A percentile compares a stretch with the other conserved stretches of the same genome.
These are phyloP conservation scores for Suillus luteus DNA, from an alignment of 768 basidiomycete species.

Conservation along the genomic window DNA sequence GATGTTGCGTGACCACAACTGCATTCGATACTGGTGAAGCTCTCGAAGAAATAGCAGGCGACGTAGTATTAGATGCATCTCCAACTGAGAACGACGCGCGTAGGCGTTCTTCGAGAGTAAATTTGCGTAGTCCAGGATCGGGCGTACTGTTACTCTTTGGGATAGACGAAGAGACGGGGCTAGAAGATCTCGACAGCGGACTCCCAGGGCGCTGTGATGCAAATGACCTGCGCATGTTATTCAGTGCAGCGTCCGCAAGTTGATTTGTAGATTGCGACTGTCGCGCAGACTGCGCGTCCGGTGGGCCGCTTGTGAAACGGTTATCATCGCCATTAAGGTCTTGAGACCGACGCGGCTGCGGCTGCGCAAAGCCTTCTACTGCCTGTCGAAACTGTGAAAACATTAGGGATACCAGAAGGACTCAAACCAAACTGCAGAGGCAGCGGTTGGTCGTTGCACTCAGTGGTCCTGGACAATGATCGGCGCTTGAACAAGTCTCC, in stretches of 20 bases:
- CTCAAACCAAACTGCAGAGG: not conserved
- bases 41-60: constrained; percentile 43
- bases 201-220: constrained; percentile 46
- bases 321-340: constrained; percentile 29
- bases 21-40: constrained; percentile 42
- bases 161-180: constrained; percentile 26
- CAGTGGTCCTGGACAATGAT: not conserved
- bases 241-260: constrained; percentile 8
- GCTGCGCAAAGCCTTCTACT: constrained; percentile 67
- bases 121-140: constrained; percentile 43
- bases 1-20: constrained; percentile 30
- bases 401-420: constrained; percentile 43
- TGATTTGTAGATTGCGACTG: constrained; percentile 40
- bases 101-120: constrained; percentile 76
- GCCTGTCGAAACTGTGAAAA: constrained; percentile 75
- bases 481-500: constrained; percentile 3
- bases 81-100: constrained; percentile 61
- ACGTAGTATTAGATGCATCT: constrained; percentile 50
- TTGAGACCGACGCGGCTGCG: constrained; percentile 41
- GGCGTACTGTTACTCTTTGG: constrained; percentile 13
- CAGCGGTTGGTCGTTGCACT: not conserved
- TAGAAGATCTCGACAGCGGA: constrained; percentile 26
- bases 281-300: constrained; percentile 28
- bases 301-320: constrained; percentile 40
- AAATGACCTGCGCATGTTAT: constrained; percentile 65